Percentiles rank a stretch among this genome's conserved stretches.
Evolutionary conservation across 768 basidiomycete genomes (phyloP).

Genomic region (Termitomyces heimii): DNA sequence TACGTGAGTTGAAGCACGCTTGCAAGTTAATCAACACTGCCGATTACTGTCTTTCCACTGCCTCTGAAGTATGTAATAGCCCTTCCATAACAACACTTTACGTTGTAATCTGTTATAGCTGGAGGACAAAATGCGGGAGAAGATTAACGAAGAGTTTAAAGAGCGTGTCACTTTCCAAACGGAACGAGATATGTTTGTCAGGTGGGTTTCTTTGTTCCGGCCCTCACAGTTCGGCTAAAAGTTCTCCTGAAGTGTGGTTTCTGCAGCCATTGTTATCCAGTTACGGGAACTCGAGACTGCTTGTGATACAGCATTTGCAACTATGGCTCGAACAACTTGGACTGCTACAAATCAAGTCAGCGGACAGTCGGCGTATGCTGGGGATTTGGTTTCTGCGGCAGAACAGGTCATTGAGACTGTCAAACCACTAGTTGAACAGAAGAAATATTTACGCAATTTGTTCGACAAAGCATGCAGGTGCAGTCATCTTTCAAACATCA

Average conservation of each 20-base stretch:
- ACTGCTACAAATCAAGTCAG: conserved; percentile 74
- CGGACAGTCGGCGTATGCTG: conserved; percentile 77
- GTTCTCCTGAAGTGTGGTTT: conserved; percentile 59
- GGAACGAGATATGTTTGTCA: conserved; percentile 86
- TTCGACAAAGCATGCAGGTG: conserved; percentile 93
- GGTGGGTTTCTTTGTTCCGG: conserved; percentile 37
- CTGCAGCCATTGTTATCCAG: conserved; percentile 73
- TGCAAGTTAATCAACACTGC: conserved; percentile 95
- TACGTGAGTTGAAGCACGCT: conserved; percentile 69
- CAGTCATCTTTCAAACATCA: conserved; percentile 9
- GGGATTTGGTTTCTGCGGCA: conserved; percentile 67
- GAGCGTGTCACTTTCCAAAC: conserved; percentile 77
- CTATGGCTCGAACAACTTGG: conserved; percentile 80
- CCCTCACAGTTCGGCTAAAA: conserved; percentile 1
- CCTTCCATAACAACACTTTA: not conserved
- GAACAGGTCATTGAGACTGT: conserved; percentile 75
- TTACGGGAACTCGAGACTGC: conserved; percentile 83
- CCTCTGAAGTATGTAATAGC: conserved; percentile 56
- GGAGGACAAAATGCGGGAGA: conserved; percentile 86
- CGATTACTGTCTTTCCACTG: conserved; percentile 93
- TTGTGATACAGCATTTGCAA: conserved; percentile 72
- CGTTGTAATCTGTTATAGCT: conserved; percentile 41
- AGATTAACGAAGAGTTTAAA: conserved; percentile 69
- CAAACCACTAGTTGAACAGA: conserved; percentile 82
- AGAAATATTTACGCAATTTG: conserved; percentile 90